These are phyloP conservation scores for Penicillium sclerotigenum DNA, from an alignment of 2,329 filamentous ascomycete genomes.

Conservation along the genomic window DNA sequence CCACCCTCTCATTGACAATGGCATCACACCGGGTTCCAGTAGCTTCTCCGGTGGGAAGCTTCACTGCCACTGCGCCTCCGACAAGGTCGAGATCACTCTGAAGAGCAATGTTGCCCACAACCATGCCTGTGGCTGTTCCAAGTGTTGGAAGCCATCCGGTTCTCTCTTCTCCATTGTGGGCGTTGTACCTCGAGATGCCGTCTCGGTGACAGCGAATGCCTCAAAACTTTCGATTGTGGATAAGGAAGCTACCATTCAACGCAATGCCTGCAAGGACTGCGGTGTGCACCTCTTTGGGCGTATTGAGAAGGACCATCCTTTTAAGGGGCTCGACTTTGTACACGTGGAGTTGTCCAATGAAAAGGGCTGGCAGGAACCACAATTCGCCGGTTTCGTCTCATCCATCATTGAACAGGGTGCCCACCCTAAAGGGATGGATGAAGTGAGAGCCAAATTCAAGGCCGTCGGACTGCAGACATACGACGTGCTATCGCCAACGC, in stretches of 20 bases:
- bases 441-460: constrained; percentile 55
- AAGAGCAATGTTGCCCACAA: constrained; percentile 62
- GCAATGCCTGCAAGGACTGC: constrained; percentile 60
- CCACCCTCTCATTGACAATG: constrained; percentile 63
- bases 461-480: constrained; percentile 59
- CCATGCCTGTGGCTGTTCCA: constrained; percentile 68
- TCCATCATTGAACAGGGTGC: constrained; percentile 68
- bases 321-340: constrained; percentile 68
- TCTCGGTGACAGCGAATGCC: constrained; percentile 57
- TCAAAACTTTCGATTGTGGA: constrained; percentile 59
- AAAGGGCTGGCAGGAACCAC: constrained; percentile 68
- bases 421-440: constrained; percentile 53
- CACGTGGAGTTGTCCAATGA: constrained; percentile 60
- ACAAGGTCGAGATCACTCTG: constrained; percentile 59
- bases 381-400: constrained; percentile 67
- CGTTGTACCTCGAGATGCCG: constrained; percentile 56
- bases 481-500: constrained; percentile 57
- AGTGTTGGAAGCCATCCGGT: constrained; percentile 67
- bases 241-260: constrained; percentile 56
- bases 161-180: constrained; percentile 64
- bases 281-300: constrained; percentile 63
- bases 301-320: constrained; percentile 63
- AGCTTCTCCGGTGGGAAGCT: constrained; percentile 60
- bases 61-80: constrained; percentile 56
- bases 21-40: constrained; percentile 54